A percentile compares a stretch with the other conserved stretches of the same genome.
These are phyloP conservation scores for Acrodontium crateriforme DNA, from an alignment of 2,329 filamentous ascomycete genomes.

Conservation along the genomic window DNA sequence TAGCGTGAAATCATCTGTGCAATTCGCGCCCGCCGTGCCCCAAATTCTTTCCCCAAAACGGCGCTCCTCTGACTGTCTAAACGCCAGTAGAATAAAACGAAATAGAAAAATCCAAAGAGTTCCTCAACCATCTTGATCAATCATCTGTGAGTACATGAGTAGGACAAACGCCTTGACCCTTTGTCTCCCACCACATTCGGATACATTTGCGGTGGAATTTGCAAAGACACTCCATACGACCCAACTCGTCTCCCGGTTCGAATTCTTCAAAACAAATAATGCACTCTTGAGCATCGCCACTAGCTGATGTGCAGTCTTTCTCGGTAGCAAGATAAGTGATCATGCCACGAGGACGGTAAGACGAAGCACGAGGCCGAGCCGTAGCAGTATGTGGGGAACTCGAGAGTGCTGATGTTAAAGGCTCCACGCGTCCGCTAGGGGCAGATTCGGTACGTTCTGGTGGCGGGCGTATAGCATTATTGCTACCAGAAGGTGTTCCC, in stretches of 20 bases:
- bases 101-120: too few relatives aligned
- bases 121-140: too few relatives aligned
- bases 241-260: conserved; percentile 44
- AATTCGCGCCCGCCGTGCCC: too few relatives aligned
- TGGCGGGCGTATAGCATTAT: conserved; percentile 8
- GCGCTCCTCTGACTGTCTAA: too few relatives aligned
- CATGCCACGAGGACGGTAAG: conserved; percentile 29
- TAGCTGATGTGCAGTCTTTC: conserved; percentile 45
- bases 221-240: conserved; percentile 48
- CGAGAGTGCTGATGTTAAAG: conserved; percentile 7
- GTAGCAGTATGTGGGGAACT: conserved; percentile 6
- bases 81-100: too few relatives aligned
- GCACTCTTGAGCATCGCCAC: conserved; percentile 40
- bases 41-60: too few relatives aligned
- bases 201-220: conserved; percentile 51
- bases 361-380: conserved; percentile 11
- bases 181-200: conserved; percentile 44
- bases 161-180: conserved; percentile 43
- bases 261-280: conserved; percentile 54
- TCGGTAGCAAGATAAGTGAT: conserved; percentile 44
- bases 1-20: too few relatives aligned
- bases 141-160: too few relatives aligned
- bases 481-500: conserved; percentile 1
- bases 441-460: conserved; percentile 2
- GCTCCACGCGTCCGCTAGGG: conserved; percentile 3